phyloP scores from a whole-genome alignment of 129 eudicot genomes.

The Centrapalus pauciflorus region DNA sequence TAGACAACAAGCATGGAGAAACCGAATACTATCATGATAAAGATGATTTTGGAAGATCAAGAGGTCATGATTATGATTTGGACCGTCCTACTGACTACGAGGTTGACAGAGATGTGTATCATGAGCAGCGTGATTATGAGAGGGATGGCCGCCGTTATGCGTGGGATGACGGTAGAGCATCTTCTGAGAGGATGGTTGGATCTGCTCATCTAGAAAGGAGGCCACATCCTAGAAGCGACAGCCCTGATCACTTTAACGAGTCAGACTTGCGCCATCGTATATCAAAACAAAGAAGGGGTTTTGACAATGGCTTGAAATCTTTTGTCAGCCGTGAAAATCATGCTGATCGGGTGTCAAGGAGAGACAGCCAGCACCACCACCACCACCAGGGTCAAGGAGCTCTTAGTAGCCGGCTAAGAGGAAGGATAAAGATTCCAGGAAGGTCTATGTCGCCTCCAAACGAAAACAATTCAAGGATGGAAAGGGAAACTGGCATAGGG shows the following conservation, averaged over 20 bases:
- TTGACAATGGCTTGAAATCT: slow-evolving; percentile 51
- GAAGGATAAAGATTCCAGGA: slow-evolving; percentile 68
- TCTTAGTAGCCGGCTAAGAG: slow-evolving; percentile 67
- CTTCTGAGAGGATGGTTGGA: slow-evolving; percentile 47
- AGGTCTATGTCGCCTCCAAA: slow-evolving; percentile 48
- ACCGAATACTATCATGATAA: slow-evolving; percentile 60
- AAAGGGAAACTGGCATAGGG: slow-evolving; percentile 41
- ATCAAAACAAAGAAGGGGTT: slow-evolving; percentile 55
- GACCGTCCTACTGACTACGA: slow-evolving; percentile 41
- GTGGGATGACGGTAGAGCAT: slow-evolving; percentile 45
- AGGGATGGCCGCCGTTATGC: slow-evolving; percentile 34
- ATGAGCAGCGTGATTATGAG: slow-evolving; percentile 40
- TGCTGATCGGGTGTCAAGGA: slow-evolving; percentile 34
- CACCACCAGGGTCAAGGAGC: slow-evolving; percentile 32
- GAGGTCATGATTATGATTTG: slow-evolving; percentile 51
- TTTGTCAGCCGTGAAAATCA: slow-evolving; percentile 46
- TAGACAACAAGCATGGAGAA: slow-evolving; percentile 64
- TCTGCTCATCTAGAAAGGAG: slow-evolving; percentile 44
- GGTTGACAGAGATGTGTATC: slow-evolving; percentile 44
- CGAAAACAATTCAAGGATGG: slow-evolving; percentile 26
- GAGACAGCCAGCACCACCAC: slow-evolving; percentile 38
- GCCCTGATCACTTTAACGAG: slow-evolving; percentile 33
- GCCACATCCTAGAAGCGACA: slow-evolving; percentile 31
- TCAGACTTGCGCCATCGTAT: slow-evolving; percentile 69
- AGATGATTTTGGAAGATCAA: slow-evolving; percentile 48